Conservation (phyloP, 208 protist species). For the Novymonas esmeraldas region DNA sequence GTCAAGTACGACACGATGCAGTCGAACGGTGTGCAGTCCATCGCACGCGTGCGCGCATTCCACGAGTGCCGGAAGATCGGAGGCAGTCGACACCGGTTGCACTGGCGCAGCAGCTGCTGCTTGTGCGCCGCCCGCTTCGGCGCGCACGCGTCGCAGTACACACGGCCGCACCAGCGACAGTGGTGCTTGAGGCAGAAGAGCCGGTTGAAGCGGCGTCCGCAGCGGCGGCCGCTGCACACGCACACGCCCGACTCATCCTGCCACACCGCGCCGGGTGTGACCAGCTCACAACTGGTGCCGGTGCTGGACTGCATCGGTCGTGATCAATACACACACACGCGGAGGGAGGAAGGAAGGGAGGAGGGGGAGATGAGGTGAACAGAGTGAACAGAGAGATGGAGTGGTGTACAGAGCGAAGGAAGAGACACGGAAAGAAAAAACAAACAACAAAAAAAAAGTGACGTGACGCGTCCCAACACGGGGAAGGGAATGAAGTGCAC, state of each 20-base stretch:
- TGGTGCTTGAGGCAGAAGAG: slow-evolving; percentile 59
- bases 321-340: not conserved
- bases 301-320: slow-evolving; percentile 14
- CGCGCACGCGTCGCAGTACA: slow-evolving; percentile 78
- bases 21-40: slow-evolving; percentile 38
- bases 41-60: slow-evolving; percentile 29
- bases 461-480: too few species aligned
- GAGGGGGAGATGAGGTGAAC: not conserved
- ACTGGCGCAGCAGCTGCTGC: slow-evolving; percentile 39
- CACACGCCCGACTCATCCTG: slow-evolving; percentile 35
- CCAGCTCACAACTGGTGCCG: slow-evolving; percentile 20
- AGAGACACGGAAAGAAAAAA: too few species aligned
- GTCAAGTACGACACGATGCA: slow-evolving; percentile 68
- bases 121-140: slow-evolving; percentile 22
- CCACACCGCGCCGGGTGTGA: slow-evolving; percentile 51
- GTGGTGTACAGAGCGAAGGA: too few species aligned
- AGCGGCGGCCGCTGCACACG: slow-evolving; percentile 28
- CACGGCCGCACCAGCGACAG: slow-evolving; percentile 80
- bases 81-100: slow-evolving; percentile 66
- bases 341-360: not conserved
- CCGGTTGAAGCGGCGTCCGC: slow-evolving; percentile 39
- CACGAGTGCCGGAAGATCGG: slow-evolving; percentile 54
- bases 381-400: too few species aligned
- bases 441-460: too few species aligned
- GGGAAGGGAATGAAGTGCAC: too few species aligned